These are phyloP conservation scores for Leavenworthia alabamica DNA, from an alignment of 345 rosid species.

Conservation along the genomic window DNA sequence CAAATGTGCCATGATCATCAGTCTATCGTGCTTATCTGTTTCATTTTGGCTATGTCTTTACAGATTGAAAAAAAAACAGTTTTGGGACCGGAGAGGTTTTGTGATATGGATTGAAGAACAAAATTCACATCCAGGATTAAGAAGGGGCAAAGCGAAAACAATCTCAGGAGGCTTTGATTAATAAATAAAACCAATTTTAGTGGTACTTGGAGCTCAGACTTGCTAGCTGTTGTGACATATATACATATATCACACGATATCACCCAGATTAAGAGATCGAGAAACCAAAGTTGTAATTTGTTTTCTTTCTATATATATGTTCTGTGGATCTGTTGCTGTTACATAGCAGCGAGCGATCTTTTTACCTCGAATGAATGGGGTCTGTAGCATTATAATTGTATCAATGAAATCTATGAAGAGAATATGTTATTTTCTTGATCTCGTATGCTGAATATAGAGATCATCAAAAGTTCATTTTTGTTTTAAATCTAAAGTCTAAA, in stretches of 20 bases:
- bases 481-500: neutral
- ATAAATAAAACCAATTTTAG: neutral
- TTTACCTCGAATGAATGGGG: conserved; percentile 7
- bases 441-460: neutral
- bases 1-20: too few relatives aligned
- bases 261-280: conserved; percentile 1
- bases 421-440: conserved; percentile 5
- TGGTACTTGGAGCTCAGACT: conserved; percentile 13
- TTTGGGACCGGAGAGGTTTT: conserved; percentile 10
- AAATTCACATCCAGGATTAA: neutral
- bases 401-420: conserved; percentile 18
- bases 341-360: conserved; percentile 13
- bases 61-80: conserved; percentile 8
- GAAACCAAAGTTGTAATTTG: conserved; percentile 14
- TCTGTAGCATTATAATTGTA: conserved; percentile 15
- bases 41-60: neutral
- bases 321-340: conserved; percentile 22
- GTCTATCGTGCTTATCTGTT: neutral
- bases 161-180: neutral
- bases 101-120: conserved; percentile 8
- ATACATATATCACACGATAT: conserved; percentile 20
- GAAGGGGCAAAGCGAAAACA: neutral
- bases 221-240: conserved; percentile 13
- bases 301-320: neutral
- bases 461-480: neutral